phyloP scores from a whole-genome alignment of 83 land plant genomes.

The Picea abies region DNA sequence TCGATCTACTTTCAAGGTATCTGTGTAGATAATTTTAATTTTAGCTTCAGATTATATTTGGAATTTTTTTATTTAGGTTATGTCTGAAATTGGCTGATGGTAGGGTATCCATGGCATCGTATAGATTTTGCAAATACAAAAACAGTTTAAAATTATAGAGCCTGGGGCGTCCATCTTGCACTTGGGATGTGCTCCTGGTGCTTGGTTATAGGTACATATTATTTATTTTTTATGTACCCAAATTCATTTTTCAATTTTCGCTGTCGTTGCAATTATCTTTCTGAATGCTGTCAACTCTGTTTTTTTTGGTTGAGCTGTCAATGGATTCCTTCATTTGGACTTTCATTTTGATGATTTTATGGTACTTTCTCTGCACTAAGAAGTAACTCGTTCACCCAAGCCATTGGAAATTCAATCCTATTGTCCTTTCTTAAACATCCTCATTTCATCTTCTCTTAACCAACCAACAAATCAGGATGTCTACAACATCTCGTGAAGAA shows the following conservation, averaged over 20 bases:
- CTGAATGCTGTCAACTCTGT: background rate
- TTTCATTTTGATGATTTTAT: background rate
- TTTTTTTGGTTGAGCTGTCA: too few species aligned
- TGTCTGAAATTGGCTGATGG: background rate
- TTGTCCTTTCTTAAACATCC: too few species aligned
- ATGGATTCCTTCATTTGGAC: too few species aligned
- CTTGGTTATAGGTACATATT: conserved; percentile 86
- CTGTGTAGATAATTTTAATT: background rate
- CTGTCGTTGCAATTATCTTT: background rate
- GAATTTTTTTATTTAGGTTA: background rate
- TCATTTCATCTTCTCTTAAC: too few species aligned
- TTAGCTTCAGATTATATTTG: background rate
- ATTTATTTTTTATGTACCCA: background rate
- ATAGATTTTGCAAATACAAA: conserved; percentile 90
- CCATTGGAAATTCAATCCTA: too few species aligned
- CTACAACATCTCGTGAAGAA: too few species aligned
- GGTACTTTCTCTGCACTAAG: background rate
- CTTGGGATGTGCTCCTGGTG: conserved; percentile 98
- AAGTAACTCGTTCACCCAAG: background rate
- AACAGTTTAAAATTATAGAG: conserved; percentile 69
- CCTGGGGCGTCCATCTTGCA: conserved; percentile 90
- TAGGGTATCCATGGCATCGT: background rate
- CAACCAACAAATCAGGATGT: too few species aligned
- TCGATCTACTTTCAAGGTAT: conserved; percentile 95
- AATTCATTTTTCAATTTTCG: background rate